Evolutionary conservation across 176 grass and related monocot species (phyloP), one percentile per base, ranked within the genome.

Genomic region (Oryza brachyantha): DNA sequence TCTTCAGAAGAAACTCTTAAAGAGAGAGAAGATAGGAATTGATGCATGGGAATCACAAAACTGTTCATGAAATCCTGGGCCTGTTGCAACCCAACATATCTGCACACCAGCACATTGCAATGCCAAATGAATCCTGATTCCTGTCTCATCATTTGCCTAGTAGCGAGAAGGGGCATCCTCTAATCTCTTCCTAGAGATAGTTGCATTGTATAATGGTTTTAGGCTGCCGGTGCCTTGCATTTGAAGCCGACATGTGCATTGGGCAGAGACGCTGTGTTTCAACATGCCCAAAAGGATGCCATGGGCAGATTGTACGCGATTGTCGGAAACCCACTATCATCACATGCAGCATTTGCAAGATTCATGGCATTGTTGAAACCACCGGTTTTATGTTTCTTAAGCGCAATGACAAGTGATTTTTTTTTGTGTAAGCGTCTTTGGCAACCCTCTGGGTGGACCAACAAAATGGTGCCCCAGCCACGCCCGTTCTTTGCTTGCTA

Each of bases 161-260:
- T 26, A 8, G 6, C 21, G 45, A 27, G 17, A 64, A 31, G 17
- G 45, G 29, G 61, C 54, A 57, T 66, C 10, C 38, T 61, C 38
- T 71, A 10, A 60, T 71, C 12, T 72, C 43, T 34, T 29, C 8
- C 8, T 31, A 11, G 4, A 13, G 43, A 55, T 57, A 29, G 46
- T 52, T n/a, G 5, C 5, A 37, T 10, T n/a, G 5, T 9, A 37
- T 10, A 7, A 13, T 32, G 17, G 36, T 11, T 37, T 35, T 84
- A 48, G 21, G 37, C 17, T 13, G 54, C 64, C 39, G 24, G 24
- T 75, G 45, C 43, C 76, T 61, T 86, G 70, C 38, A 29, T n/a
- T 60, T 16, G 77, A 86, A 76, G 71, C 27, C 28, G 48, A 86
- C 48, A 61, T 36, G 61, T 71, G 61, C 68, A n/a, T 16, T 29